Percentiles rank a stretch among this genome's conserved stretches.
Evolutionary conservation across 73 alveolate species (phyloP).

Genomic region (Tetrahymena malaccensis): DNA sequence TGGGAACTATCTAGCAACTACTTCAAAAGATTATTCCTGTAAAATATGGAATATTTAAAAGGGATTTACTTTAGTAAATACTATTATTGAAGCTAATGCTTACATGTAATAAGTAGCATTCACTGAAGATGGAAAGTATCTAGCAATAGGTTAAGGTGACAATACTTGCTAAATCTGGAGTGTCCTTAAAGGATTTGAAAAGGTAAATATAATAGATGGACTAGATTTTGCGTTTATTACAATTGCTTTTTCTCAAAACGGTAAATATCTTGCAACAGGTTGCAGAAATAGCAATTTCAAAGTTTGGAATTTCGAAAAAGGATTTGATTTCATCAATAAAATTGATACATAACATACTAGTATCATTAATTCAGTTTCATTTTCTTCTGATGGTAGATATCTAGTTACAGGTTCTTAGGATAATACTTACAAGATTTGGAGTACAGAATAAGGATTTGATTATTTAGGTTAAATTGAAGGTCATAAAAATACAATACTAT

Average conservation of each 20-base stretch:
- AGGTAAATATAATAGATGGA: neutral
- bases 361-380: neutral
- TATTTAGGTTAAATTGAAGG: neutral
- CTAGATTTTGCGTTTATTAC: neutral
- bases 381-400: neutral
- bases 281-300: no score
- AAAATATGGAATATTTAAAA: no score
- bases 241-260: neutral
- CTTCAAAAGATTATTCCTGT: no score
- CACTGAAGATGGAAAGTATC: neutral
- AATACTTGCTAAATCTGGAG: neutral
- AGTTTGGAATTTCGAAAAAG: neutral
- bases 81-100: no score
- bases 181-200: neutral
- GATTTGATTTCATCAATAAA: no score
- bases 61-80: no score
- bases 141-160: neutral
- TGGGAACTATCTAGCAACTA: no score
- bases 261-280: neutral
- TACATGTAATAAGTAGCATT: neutral
- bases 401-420: neutral
- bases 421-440: neutral
- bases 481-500: no score
- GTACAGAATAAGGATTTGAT: neutral
- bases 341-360: no score